Evolutionary conservation across 441 rosid genomes (phyloP).

Genomic region (Lepidium campestre): DNA sequence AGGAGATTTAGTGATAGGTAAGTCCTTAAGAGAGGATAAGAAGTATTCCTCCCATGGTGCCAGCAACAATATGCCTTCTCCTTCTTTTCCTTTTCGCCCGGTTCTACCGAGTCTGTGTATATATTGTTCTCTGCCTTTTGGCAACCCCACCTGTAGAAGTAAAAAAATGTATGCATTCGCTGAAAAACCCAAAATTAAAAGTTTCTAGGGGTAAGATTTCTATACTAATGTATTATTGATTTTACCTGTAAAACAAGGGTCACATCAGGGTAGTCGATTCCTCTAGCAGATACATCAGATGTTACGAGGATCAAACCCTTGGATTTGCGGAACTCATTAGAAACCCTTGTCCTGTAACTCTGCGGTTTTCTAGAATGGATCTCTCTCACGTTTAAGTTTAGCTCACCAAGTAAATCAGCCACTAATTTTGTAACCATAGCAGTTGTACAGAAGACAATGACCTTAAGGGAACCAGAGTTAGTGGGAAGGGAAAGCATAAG

Average conservation of each 20-base stretch:
- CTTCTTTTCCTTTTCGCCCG: conserved; percentile 92
- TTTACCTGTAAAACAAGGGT: conserved; percentile 85
- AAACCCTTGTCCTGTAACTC: conserved; percentile 78
- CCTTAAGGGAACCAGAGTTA: conserved; percentile 38
- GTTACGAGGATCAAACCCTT: conserved; percentile 89
- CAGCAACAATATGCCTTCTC: conserved; percentile 70
- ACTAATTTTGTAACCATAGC: conserved; percentile 85
- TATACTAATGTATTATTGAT: not conserved
- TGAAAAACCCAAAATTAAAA: not conserved
- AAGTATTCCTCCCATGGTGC: conserved; percentile 95
- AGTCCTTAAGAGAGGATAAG: conserved; percentile 60
- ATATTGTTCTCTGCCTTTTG: conserved; percentile 80
- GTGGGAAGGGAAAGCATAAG: not conserved
- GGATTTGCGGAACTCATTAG: conserved; percentile 93
- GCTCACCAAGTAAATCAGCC: conserved; percentile 61
- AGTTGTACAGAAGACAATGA: conserved; percentile 88
- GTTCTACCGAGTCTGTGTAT: conserved; percentile 95
- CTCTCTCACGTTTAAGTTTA: conserved; percentile 81
- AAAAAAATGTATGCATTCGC: not conserved
- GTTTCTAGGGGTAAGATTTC: not conserved
- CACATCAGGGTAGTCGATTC: conserved; percentile 97
- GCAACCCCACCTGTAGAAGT: conserved; percentile 65
- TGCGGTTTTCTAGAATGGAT: conserved; percentile 94
- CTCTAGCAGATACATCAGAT: conserved; percentile 97
- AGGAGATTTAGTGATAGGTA: conserved; percentile 61